These are phyloP conservation scores for Zygosaccharomyces rouxii DNA, from an alignment of 805 yeast species.

Conservation along the genomic window DNA sequence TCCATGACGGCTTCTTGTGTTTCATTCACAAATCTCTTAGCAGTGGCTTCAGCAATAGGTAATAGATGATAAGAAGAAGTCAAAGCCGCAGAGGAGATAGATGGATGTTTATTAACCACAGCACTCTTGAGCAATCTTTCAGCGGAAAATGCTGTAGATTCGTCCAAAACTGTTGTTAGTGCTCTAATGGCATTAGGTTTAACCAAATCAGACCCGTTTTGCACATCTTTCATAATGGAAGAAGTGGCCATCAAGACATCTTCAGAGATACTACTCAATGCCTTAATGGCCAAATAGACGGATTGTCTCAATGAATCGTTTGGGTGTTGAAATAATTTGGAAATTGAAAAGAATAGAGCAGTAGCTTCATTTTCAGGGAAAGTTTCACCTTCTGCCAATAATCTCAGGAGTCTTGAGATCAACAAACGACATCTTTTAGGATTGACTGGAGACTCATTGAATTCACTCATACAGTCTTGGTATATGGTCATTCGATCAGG, in stretches of 20 bases:
- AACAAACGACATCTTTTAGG: slow-evolving; percentile 81
- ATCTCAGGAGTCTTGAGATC: slow-evolving; percentile 75
- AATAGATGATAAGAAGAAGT: slow-evolving; percentile 85
- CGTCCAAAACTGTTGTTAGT: slow-evolving; percentile 82
- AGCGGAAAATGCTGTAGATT: slow-evolving; percentile 83
- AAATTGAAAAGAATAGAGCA: slow-evolving; percentile 84
- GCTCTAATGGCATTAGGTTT: slow-evolving; percentile 96
- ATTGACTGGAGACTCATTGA: slow-evolving; percentile 86
- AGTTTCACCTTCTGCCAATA: slow-evolving; percentile 78
- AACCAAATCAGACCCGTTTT: slow-evolving; percentile 76
- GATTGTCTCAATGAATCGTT: slow-evolving; percentile 80
- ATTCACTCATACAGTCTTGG: slow-evolving; percentile 90
- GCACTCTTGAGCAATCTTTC: slow-evolving; percentile 91
- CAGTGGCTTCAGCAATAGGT: slow-evolving; percentile 87
- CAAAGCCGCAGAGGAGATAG: slow-evolving; percentile 89
- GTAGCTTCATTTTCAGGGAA: slow-evolving; percentile 91
- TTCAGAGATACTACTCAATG: slow-evolving; percentile 74
- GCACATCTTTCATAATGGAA: slow-evolving; percentile 96
- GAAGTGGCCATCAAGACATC: slow-evolving; percentile 97
- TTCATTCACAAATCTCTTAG: slow-evolving; percentile 90
- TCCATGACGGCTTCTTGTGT: slow-evolving; percentile 79
- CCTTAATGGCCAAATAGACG: slow-evolving; percentile 92
- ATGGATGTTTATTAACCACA: slow-evolving; percentile 84
- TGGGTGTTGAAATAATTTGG: slow-evolving; percentile 91
- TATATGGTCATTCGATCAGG: slow-evolving; percentile 97